These are phyloP conservation scores for Eucalyptus decipiens DNA, from an alignment of 345 rosid species.

Conservation along the genomic window DNA sequence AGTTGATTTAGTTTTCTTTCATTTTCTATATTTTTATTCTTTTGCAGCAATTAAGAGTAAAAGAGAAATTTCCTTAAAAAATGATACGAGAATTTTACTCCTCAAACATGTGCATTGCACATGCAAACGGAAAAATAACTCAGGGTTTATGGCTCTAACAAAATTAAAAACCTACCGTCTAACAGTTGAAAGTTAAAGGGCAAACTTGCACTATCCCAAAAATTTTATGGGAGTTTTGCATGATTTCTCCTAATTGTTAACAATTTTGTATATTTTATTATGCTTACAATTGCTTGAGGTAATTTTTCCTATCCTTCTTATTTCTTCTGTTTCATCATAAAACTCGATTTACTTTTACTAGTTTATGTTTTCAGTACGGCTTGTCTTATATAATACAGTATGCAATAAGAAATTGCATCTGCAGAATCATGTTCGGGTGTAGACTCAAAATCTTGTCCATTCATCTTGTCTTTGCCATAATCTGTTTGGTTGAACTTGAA, in stretches of 20 bases:
- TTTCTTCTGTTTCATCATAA: background rate
- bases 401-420: background rate
- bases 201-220: background rate
- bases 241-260: background rate
- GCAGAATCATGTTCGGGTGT: background rate
- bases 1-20: too few relatives aligned
- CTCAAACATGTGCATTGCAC: background rate
- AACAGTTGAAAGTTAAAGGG: background rate
- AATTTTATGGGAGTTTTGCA: background rate
- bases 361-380: background rate
- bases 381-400: background rate
- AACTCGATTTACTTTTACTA: background rate
- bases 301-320: background rate
- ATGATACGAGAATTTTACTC: too few relatives aligned
- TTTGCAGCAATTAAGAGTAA: background rate
- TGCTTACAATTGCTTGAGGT: background rate
- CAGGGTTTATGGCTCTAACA: background rate
- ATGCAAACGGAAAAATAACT: background rate
- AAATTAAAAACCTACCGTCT: too few relatives aligned
- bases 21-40: too few relatives aligned
- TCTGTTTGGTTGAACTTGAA: background rate
- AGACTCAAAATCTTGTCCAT: background rate
- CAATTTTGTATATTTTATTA: background rate
- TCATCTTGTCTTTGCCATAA: background rate
- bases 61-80: too few relatives aligned